Evolutionary conservation across 352 stramenopile genomes (phyloP).

Genomic region (Pythium volutum): DNA sequence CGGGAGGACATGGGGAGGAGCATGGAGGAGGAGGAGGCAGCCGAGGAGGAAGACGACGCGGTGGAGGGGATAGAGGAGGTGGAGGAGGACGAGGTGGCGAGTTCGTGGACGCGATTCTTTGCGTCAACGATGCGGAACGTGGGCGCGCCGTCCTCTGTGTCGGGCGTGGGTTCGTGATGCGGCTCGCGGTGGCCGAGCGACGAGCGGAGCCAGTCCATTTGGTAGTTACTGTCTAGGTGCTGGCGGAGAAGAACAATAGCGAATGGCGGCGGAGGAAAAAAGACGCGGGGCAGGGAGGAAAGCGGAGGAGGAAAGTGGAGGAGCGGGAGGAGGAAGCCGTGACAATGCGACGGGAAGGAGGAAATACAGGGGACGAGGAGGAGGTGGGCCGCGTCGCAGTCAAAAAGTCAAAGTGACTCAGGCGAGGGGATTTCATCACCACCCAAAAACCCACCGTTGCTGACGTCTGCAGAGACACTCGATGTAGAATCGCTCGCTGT

Average conservation of each 20-base stretch:
- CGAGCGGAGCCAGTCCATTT: conserved; percentile 27
- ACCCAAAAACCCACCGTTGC: conserved; percentile 21
- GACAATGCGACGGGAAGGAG: conserved; percentile 10
- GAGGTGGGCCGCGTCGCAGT: conserved; percentile 9
- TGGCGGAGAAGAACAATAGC: conserved; percentile 3
- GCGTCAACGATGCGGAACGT: conserved; percentile 69
- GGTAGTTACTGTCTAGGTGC: background rate
- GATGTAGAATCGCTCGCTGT: background rate
- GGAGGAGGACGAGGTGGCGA: conserved; percentile 18
- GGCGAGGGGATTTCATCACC: background rate
- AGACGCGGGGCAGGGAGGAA: background rate
- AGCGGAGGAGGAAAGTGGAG: background rate
- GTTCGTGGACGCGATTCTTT: conserved; percentile 69
- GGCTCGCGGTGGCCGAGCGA: conserved; percentile 16
- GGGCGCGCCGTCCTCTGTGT: conserved; percentile 28
- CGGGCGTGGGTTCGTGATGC: conserved; percentile 18
- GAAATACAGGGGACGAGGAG: too few species aligned
- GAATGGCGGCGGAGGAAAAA: conserved; percentile 7
- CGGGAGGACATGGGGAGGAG: conserved; percentile 16
- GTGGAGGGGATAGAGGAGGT: background rate
- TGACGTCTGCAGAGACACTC: conserved; percentile 22
- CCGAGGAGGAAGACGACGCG: conserved; percentile 11
- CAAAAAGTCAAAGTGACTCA: conserved; percentile 21
- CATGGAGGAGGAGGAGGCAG: conserved; percentile 3
- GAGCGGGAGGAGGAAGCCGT: conserved; percentile 5